Base-by-base conservation (phyloP, 106 monocot species). In the Dendrobium catenatum region DNA sequence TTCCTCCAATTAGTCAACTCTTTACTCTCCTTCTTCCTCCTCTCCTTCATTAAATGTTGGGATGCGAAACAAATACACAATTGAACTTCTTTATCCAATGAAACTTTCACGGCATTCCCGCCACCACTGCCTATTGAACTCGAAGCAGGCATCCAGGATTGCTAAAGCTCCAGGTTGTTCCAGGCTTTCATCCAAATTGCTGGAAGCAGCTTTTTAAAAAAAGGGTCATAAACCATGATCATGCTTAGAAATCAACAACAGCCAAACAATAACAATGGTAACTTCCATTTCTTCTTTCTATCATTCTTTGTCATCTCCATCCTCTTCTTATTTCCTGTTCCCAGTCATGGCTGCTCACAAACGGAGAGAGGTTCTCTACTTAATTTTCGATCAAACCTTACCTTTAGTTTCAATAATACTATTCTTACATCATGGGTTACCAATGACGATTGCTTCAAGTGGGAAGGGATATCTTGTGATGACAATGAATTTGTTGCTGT, bases 381-480 rank as follows among this genome's bases (percentile, higher is more conserved):
- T 26, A 10, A 8, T 49, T 76, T 76, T 27, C 46, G 49, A 42
- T 76, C 76, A 24, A 76, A 76, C 76, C 24, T 76, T 20, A 76
- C 76, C 76, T 76, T 51, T 46, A 49, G 26, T 42, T 49, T 8
- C 22, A 76, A 48, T 20, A 51, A 76, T 20, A 76, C 48, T 26
- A 9, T 51, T 24, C 76, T 76, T 49, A 48, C 11, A 10, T 76
- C 76, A 49, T 76, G 76, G 76, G 47, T 49, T 27, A 5, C 76
- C 76, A 13, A 2, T 49, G 49, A 76, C 26, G 76, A 76, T n/a
- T 76, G 76, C 27, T 76, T 51, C 76, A 13, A 48, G 48, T 76
- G 76, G 76, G 76, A 76, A 49, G 76, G 76, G 26, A 51, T 76
- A 6, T 49, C 76, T 26, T 76, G 76, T 15, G 76, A 76, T 26